Percentiles rank a stretch among this genome's conserved stretches.
These are phyloP conservation scores for Symbiotaphrina buchneri DNA, from an alignment of 495 filamentous ascomycete genomes.

Conservation along the genomic window DNA sequence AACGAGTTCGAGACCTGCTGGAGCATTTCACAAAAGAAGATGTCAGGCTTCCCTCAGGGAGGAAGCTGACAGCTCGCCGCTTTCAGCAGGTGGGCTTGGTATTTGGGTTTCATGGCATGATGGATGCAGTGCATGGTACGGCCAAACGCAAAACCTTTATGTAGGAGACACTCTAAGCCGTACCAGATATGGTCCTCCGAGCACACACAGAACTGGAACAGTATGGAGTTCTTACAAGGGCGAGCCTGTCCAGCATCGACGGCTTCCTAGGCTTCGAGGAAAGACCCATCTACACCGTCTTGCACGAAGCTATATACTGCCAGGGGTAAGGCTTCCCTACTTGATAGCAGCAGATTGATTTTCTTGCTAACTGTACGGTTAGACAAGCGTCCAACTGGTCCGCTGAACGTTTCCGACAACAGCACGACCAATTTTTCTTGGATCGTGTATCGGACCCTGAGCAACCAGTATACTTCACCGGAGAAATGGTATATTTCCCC, in stretches of 20 bases:
- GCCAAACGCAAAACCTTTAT: not conserved
- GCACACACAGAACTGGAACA: constrained; percentile 44
- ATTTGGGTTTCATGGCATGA: constrained; percentile 53
- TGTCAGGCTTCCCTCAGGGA: constrained; percentile 38
- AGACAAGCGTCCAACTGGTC: constrained; percentile 38
- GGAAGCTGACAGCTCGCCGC: constrained; percentile 40
- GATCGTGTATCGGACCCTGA: no score
- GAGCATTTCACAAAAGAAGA: constrained; percentile 33
- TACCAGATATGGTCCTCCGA: constrained; percentile 40
- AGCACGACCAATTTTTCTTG: constrained; percentile 20
- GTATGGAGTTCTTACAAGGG: constrained; percentile 50
- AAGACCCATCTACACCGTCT: constrained; percentile 57
- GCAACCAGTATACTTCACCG: constrained; percentile 57
- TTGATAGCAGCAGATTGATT: no score
- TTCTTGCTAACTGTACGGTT: not conserved
- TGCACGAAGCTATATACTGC: constrained; percentile 77
- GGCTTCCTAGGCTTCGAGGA: constrained; percentile 41
- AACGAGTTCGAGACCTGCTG: constrained; percentile 40
- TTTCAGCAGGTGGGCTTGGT: constrained; percentile 53
- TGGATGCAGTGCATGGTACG: constrained; percentile 13
- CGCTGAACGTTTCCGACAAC: constrained; percentile 25
- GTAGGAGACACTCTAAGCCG: not conserved
- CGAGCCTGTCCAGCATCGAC: constrained; percentile 44
- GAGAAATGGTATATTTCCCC: constrained; percentile 91
- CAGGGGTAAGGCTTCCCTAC: constrained; percentile 19